phyloP scores from a whole-genome alignment of 2,329 filamentous ascomycete genomes.

The Trichoderma citrinoviride region DNA sequence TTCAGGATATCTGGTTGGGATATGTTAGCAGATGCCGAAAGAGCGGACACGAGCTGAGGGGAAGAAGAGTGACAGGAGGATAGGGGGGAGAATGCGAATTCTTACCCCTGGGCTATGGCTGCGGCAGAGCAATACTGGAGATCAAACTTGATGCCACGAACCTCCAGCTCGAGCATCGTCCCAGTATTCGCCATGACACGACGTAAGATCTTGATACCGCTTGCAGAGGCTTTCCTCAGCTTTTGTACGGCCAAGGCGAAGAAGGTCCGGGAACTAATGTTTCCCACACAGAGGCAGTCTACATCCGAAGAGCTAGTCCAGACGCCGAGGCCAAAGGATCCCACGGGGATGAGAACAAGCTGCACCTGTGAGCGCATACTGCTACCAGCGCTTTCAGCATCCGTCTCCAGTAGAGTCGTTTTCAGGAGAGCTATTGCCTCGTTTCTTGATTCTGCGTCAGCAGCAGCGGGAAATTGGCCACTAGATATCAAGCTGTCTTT shows the following conservation, averaged over 20 bases:
- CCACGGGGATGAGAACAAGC: conserved; percentile 59
- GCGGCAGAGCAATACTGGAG: conserved; percentile 64
- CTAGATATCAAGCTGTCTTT: conserved; percentile 38
- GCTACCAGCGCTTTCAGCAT: conserved; percentile 15
- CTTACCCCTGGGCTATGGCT: conserved; percentile 49
- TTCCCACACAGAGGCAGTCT: conserved; percentile 63
- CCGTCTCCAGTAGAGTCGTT: conserved; percentile 39
- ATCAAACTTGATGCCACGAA: conserved; percentile 58
- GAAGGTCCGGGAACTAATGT: conserved; percentile 59
- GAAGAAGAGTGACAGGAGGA: not conserved
- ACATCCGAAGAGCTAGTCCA: conserved; percentile 62
- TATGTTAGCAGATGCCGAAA: not conserved
- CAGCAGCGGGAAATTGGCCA: conserved; percentile 45
- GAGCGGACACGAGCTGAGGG: too few relatives aligned
- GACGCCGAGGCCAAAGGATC: conserved; percentile 62
- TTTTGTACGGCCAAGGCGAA: conserved; percentile 57
- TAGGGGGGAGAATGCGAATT: not conserved
- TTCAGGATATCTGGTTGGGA: conserved; percentile 43
- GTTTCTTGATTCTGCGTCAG: conserved; percentile 43
- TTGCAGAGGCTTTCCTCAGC: conserved; percentile 45
- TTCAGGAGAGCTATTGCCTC: conserved; percentile 48
- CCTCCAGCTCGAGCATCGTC: conserved; percentile 62
- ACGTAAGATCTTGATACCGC: conserved; percentile 51
- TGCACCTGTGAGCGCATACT: conserved; percentile 28
- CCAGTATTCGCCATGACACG: conserved; percentile 58